Evolutionary conservation across 345 rosid species (phyloP).

Genomic region (Camelina sativa): DNA sequence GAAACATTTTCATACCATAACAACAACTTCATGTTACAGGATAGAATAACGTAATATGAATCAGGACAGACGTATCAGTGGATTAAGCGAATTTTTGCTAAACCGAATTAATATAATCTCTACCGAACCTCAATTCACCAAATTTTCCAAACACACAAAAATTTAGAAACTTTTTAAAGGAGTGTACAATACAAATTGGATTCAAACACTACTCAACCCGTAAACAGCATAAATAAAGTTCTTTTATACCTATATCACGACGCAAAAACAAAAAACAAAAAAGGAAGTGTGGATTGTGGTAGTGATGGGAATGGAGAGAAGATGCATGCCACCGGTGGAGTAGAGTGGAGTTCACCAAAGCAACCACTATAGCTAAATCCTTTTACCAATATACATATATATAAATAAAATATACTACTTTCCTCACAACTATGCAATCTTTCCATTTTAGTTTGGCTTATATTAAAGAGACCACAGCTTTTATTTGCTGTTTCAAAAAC

Average conservation of each 20-base stretch:
- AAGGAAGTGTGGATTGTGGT: conserved; percentile 22
- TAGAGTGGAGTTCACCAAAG: conserved; percentile 45
- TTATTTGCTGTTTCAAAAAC: not conserved
- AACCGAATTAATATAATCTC: not conserved
- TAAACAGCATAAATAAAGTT: conserved; percentile 10
- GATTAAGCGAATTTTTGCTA: not conserved
- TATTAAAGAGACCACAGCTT: not conserved
- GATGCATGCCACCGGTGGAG: conserved; percentile 28
- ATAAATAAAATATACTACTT: not conserved
- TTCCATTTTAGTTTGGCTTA: conserved; percentile 13
- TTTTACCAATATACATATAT: not conserved
- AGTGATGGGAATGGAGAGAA: conserved; percentile 40
- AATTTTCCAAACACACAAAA: not conserved
- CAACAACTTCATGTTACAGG: not conserved
- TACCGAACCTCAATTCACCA: not conserved
- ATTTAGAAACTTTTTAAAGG: not conserved
- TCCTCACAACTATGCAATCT: conserved; percentile 3
- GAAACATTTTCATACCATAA: not conserved
- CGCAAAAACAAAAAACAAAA: conserved; percentile 18
- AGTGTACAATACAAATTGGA: conserved; percentile 9
- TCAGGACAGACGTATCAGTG: not conserved
- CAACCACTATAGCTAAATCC: conserved; percentile 36
- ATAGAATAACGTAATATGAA: not conserved
- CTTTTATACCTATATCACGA: conserved; percentile 15
- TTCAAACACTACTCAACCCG: conserved; percentile 19